Conservation (phyloP, 2,329 filamentous ascomycete genomes). For the Ophiostoma novo-ulmi region DNA sequence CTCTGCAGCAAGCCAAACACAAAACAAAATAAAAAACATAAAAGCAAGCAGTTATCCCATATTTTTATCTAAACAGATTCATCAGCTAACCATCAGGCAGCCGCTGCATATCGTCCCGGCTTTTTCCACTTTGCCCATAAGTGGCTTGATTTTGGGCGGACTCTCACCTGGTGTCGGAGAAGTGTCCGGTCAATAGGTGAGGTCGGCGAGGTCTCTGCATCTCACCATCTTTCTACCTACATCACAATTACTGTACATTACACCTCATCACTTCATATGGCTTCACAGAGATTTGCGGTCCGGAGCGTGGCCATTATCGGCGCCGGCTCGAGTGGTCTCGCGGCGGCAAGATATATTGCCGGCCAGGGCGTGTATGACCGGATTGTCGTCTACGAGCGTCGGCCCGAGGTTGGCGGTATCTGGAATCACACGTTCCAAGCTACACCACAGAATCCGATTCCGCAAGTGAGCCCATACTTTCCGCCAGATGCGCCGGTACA, state of each 20-base stretch:
- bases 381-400: constrained; percentile 79
- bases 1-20: background rate
- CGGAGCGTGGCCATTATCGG: constrained; percentile 71
- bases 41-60: background rate
- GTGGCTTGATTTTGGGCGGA: constrained; percentile 5
- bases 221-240: background rate
- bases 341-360: constrained; percentile 72
- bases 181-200: constrained; percentile 1
- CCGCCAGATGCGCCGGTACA: constrained; percentile 60
- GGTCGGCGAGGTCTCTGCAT: constrained; percentile 1
- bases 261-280: background rate
- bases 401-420: constrained; percentile 68
- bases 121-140: background rate
- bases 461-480: constrained; percentile 62
- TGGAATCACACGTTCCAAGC: constrained; percentile 69
- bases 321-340: constrained; percentile 73
- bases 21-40: background rate
- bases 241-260: background rate
- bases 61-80: background rate
- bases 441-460: constrained; percentile 50
- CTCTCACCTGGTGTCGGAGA: constrained; percentile 1
- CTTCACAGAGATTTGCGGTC: constrained; percentile 42
- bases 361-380: constrained; percentile 62
- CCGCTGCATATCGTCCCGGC: background rate
- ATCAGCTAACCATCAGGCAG: background rate